A percentile compares a stretch with the other conserved stretches of the same genome.
These are phyloP conservation scores for Cladosporium oxysporum DNA, from an alignment of 2,329 filamentous ascomycete species.

Conservation along the genomic window DNA sequence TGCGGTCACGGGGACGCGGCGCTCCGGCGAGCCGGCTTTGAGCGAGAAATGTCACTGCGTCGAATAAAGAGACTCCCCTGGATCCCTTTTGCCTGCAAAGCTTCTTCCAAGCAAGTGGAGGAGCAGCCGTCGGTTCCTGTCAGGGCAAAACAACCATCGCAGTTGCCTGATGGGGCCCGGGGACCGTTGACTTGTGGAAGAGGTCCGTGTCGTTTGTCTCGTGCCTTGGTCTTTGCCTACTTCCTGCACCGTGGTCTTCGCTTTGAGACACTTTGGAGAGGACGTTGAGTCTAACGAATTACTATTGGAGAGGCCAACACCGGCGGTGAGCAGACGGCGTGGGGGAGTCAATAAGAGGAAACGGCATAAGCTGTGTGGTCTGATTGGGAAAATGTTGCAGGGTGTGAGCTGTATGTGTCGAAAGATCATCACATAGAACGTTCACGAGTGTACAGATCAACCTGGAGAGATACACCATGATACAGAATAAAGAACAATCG, in stretches of 20 bases:
- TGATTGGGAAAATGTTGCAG: background rate
- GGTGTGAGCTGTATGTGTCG: background rate
- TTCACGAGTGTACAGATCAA: background rate
- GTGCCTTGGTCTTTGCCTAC: background rate
- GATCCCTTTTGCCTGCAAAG: background rate
- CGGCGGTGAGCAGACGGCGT: slow-evolving; percentile 2
- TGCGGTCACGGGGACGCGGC: background rate
- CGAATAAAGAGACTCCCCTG: background rate
- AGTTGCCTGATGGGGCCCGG: background rate
- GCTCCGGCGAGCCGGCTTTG: background rate
- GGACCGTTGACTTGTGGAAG: background rate
- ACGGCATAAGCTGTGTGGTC: background rate
- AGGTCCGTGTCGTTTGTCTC: background rate
- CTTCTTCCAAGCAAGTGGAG: background rate
- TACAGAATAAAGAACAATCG: background rate
- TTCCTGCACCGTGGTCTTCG: background rate
- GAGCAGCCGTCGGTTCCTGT: background rate
- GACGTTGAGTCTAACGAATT: background rate
- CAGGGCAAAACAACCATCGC: background rate
- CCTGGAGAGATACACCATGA: background rate
- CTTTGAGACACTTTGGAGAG: background rate
- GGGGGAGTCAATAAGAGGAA: background rate
- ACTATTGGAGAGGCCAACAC: background rate
- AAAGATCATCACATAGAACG: background rate
- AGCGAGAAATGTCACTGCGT: background rate